Conservation (phyloP, 1,284 basidiomycete species). For the Agaricales sp. region DNA sequence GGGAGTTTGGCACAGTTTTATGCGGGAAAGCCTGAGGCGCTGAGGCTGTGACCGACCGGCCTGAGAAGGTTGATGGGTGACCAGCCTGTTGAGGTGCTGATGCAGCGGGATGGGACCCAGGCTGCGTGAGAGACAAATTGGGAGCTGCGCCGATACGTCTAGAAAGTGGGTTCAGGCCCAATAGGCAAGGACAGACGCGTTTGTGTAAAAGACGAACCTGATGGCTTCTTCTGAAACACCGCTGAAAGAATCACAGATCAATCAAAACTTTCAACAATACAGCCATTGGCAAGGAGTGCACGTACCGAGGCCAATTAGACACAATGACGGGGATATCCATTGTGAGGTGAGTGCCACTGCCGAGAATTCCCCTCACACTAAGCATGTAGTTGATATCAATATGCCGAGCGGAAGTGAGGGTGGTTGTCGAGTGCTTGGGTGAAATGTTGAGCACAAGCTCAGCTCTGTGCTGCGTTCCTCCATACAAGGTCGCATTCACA, state of each 20-base stretch:
- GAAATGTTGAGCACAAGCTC: conserved; percentile 64
- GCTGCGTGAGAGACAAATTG: conserved; percentile 40
- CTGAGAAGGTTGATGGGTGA: conserved; percentile 12
- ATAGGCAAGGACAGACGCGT: conserved; percentile 3
- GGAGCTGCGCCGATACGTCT: conserved; percentile 66
- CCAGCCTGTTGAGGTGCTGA: conserved; percentile 8
- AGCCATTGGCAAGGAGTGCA: conserved; percentile 4
- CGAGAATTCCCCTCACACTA: conserved; percentile 66
- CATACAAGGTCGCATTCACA: conserved; percentile 60
- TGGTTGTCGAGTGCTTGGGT: conserved; percentile 61
- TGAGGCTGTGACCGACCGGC: conserved; percentile 14
- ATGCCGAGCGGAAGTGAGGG: conserved; percentile 66
- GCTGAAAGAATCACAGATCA: conserved; percentile 23
- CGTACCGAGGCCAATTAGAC: conserved; percentile 72
- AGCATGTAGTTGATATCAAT: conserved; percentile 77
- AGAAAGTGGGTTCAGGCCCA: conserved; percentile 1
- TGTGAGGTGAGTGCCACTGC: conserved; percentile 49
- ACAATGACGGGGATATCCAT: conserved; percentile 70
- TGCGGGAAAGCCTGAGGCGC: conserved; percentile 9
- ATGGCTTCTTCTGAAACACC: conserved; percentile 56
- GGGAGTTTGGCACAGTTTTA: conserved; percentile 12
- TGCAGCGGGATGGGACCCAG: conserved; percentile 7
- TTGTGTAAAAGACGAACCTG: conserved; percentile 31
- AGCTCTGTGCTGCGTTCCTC: conserved; percentile 58
- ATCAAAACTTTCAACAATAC: conserved; percentile 5